Evolutionary conservation across 345 rosid genomes (phyloP), one percentile per base, ranked within the genome.

Genomic region (Camelina laxa): DNA sequence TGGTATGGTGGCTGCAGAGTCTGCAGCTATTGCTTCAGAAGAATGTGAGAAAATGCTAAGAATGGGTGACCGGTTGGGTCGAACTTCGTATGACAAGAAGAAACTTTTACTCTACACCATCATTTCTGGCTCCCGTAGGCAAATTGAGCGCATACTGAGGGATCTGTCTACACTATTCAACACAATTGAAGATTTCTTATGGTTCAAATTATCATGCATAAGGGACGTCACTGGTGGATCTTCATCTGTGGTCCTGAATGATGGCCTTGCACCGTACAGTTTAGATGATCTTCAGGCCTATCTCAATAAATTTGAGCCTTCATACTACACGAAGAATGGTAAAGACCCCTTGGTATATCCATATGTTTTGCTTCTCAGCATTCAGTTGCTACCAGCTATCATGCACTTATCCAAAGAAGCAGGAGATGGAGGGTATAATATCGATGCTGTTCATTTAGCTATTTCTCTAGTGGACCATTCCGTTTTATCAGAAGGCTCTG

Each of bases 341-440:
- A 95, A 92, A 85, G 99, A 92, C 82, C 98, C 92, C 58, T 86
- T 92, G 65, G 99, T 92, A 31, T 95, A 92, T 82, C 99, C 97
- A 7, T 92, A 95, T 65, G 82, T 95, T 58, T 81, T 95, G 82
- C 92, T 95, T 76, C 83, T 95, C 76, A 95, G 98, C 65, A 50
- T 92, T 73, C 99, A 95, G 83, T 79, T 95, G 80, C 83, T 87
- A 69, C 90, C 93, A n/a, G 97, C 97, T 67, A 86, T 88, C 75
- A 75, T 86, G 42, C 82, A 88, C 78, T 72, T 92, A 84, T 88
- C 97, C n/a, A 92, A 90, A 86, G 98, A 90, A 80, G 83, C 85
- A 56, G 89, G 87, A 71, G 87, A 85, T 27, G 99, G 89, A 75
- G 97, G 88, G 70, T 87, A 83, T 70, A 84, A 91, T 70, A 84